Evolutionary conservation across 2,329 filamentous ascomycete species (phyloP).

Genomic region (Aspergillus hortae): DNA sequence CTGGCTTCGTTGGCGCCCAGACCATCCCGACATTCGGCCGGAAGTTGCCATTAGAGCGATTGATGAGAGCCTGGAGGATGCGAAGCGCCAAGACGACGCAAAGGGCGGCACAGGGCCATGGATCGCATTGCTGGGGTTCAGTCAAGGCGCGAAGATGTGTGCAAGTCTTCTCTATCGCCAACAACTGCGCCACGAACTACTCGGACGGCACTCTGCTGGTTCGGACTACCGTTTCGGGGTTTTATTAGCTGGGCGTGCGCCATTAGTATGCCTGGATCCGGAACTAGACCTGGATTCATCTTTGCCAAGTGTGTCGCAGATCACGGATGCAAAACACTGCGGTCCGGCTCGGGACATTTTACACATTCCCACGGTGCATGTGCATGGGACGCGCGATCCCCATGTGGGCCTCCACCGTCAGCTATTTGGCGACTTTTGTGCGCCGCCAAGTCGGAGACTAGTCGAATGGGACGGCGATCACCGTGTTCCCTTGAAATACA

Average conservation of each 20-base stretch:
- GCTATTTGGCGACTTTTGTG: constrained; percentile 58
- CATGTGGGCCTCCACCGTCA: constrained; percentile 58
- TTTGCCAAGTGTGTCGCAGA: background rate
- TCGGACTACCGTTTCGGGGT: constrained; percentile 58
- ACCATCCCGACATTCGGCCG: constrained; percentile 52
- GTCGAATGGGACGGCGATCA: constrained; percentile 74
- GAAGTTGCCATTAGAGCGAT: constrained; percentile 40
- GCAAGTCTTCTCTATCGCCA: constrained; percentile 60
- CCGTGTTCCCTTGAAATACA: constrained; percentile 64
- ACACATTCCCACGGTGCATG: constrained; percentile 61
- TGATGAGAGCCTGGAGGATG: constrained; percentile 16
- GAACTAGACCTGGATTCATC: background rate
- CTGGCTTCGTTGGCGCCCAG: constrained; percentile 62
- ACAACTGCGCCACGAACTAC: constrained; percentile 42
- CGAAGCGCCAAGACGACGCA: constrained; percentile 52
- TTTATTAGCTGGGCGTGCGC: constrained; percentile 59
- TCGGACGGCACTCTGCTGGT: constrained; percentile 11
- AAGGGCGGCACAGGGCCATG: constrained; percentile 53
- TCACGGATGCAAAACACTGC: background rate
- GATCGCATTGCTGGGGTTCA: constrained; percentile 63
- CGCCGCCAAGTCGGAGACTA: constrained; percentile 50
- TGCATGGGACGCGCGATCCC: constrained; percentile 61
- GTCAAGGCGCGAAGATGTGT: constrained; percentile 62
- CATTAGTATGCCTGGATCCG: constrained; percentile 44
- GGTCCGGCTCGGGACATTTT: constrained; percentile 32